These are phyloP conservation scores for Apiotrichum veenhuisii DNA, from an alignment of 1,284 basidiomycete species.

Conservation along the genomic window DNA sequence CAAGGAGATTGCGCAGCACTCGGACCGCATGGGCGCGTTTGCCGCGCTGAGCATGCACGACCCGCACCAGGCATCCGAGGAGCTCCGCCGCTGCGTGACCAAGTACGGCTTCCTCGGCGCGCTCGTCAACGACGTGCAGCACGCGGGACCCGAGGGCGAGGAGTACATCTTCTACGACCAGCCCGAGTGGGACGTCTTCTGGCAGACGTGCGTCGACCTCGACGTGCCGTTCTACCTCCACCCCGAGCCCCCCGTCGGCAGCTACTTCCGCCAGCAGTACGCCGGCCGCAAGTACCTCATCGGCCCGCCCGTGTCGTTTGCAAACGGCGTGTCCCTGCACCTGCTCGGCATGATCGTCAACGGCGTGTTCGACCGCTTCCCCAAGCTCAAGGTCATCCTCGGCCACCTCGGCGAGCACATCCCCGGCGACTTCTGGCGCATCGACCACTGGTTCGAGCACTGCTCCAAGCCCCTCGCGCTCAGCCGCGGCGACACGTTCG, in stretches of 20 bases:
- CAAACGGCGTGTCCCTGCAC: constrained; percentile 43
- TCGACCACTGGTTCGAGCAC: constrained; percentile 45
- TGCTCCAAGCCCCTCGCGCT: constrained; percentile 19
- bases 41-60: constrained; percentile 45
- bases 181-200: constrained; percentile 36
- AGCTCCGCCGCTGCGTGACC: constrained; percentile 39
- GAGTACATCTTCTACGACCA: constrained; percentile 32
- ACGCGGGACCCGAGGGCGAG: constrained; percentile 25
- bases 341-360: constrained; percentile 44
- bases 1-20: constrained; percentile 32
- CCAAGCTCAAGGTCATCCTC: constrained; percentile 47
- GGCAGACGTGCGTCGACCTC: constrained; percentile 39
- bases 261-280: constrained; percentile 38
- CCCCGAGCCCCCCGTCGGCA: constrained; percentile 42
- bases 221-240: constrained; percentile 46
- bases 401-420: constrained; percentile 46
- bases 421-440: constrained; percentile 42
- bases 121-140: constrained; percentile 33
- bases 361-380: constrained; percentile 46
- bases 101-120: constrained; percentile 32
- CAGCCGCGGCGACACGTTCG: constrained; percentile 27
- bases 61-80: constrained; percentile 36
- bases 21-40: constrained; percentile 41
- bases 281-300: constrained; percentile 39
- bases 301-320: constrained; percentile 40